Evolutionary conservation across 108 stramenopile genomes (phyloP).

Genomic region (Phaeodactylum tricornutum): DNA sequence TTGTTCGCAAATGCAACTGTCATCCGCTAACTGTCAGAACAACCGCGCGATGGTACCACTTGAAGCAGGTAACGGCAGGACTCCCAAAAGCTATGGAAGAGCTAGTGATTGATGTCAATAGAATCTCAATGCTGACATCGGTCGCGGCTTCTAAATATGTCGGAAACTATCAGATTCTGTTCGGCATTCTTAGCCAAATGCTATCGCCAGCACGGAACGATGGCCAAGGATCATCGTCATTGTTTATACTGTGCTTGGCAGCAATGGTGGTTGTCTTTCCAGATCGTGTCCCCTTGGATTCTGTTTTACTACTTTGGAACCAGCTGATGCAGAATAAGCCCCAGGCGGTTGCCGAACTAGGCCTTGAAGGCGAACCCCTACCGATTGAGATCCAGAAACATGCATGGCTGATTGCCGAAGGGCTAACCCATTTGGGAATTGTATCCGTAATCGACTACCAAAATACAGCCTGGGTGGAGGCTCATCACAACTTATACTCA

Average conservation of each 20-base stretch:
- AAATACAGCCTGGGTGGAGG: constrained; percentile 9
- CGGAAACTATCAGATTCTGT: not conserved
- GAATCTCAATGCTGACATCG: constrained; percentile 4
- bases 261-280: constrained; percentile 22
- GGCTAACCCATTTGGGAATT: constrained; percentile 26
- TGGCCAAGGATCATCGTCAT: constrained; percentile 1
- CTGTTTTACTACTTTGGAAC: constrained; percentile 23
- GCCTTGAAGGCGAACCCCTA: too few relatives aligned
- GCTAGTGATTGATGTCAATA: constrained; percentile 12
- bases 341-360: constrained; percentile 13
- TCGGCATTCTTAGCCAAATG: constrained; percentile 21
- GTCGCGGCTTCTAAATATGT: too few relatives aligned
- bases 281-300: constrained; percentile 14
- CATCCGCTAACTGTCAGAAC: constrained; percentile 32
- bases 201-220: constrained; percentile 10
- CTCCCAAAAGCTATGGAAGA: constrained; percentile 39
- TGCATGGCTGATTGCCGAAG: constrained; percentile 23
- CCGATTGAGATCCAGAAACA: constrained; percentile 9
- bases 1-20: constrained; percentile 10
- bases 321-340: constrained; percentile 13
- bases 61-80: constrained; percentile 46
- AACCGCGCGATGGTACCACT: constrained; percentile 37
- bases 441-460: constrained; percentile 11
- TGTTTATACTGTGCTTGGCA: constrained; percentile 24
- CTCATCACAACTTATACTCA: constrained; percentile 20